Conservation (phyloP, 1,284 basidiomycete species). For the Apiotrichum domesticum region DNA sequence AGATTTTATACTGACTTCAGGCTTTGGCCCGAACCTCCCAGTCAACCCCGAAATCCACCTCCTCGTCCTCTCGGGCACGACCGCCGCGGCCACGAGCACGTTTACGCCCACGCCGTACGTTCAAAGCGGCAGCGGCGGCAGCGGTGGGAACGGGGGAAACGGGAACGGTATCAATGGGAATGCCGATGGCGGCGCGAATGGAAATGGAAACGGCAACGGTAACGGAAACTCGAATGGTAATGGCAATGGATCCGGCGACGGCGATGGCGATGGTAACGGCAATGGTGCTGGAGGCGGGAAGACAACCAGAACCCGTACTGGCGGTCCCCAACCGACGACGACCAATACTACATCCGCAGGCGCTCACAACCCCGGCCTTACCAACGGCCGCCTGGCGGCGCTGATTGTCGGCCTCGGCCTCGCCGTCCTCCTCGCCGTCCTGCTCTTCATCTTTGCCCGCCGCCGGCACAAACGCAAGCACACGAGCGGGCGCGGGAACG, state of each 20-base stretch:
- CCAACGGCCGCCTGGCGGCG: not conserved
- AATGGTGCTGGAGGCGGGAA: not conserved
- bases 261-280: not conserved
- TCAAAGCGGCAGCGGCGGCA: too few species aligned
- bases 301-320: not conserved
- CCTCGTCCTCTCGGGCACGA: not conserved
- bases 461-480: not conserved
- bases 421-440: not conserved
- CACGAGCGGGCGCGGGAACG: not conserved
- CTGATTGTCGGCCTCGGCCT: not conserved
- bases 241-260: not conserved
- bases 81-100: not conserved
- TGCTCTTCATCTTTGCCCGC: not conserved
- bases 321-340: not conserved
- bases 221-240: not conserved
- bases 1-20: not conserved
- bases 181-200: not conserved
- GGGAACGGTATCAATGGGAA: not conserved
- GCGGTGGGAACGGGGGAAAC: not conserved
- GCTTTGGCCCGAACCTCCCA: not conserved
- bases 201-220: not conserved
- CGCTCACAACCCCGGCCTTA: not conserved
- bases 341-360: not conserved
- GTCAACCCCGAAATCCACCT: not conserved
- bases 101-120: not conserved